These are phyloP conservation scores for Colletotrichum musicola DNA, from an alignment of 2,329 filamentous ascomycete genomes.

Conservation along the genomic window DNA sequence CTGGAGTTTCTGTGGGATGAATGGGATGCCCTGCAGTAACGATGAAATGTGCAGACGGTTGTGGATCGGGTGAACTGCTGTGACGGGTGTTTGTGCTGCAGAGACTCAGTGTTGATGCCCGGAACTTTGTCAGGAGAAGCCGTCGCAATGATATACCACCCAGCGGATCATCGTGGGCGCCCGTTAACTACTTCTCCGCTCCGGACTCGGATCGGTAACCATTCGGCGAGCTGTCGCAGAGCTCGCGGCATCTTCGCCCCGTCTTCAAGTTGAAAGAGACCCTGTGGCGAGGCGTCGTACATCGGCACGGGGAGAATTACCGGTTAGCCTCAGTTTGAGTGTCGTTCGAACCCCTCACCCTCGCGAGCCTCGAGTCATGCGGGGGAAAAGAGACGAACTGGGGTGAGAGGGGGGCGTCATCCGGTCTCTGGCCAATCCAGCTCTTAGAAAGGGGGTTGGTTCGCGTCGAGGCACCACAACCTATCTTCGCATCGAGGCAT, in stretches of 20 bases:
- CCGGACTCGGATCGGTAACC: background rate
- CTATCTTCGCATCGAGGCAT: constrained; percentile 17
- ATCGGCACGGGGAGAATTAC: background rate
- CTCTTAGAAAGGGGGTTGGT: background rate
- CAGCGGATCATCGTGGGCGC: background rate
- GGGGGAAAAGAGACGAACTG: background rate
- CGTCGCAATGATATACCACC: constrained; percentile 10
- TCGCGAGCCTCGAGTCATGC: background rate
- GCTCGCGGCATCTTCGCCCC: background rate
- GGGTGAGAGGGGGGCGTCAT: background rate
- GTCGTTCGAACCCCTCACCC: background rate
- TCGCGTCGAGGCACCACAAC: constrained; percentile 10
- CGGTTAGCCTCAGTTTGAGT: background rate
- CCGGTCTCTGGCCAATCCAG: background rate
- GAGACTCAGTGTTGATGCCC: background rate
- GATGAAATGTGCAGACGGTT: background rate
- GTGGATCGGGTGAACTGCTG: background rate
- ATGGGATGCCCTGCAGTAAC: background rate
- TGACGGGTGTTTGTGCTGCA: background rate
- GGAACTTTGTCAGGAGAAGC: background rate
- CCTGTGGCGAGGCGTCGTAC: background rate
- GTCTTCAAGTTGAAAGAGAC: background rate
- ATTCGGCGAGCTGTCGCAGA: background rate
- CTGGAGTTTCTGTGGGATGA: background rate
- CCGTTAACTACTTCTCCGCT: background rate